Evolutionary conservation across 2,329 filamentous ascomycete genomes (phyloP).

Genomic region (Pyrenophora graminea): DNA sequence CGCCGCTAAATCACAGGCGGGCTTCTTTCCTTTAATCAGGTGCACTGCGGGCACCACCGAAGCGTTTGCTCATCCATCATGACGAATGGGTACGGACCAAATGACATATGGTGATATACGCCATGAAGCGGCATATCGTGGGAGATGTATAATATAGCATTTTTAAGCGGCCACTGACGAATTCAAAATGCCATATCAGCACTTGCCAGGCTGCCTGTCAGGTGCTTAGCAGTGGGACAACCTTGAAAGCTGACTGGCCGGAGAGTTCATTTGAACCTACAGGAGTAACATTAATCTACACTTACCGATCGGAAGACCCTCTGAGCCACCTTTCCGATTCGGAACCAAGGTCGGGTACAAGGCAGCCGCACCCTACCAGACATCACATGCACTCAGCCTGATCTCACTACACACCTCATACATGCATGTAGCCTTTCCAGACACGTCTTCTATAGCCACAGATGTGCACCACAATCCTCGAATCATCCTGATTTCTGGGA

Average conservation of each 20-base stretch:
- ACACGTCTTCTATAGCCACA: not conserved
- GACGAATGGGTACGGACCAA: too few species aligned
- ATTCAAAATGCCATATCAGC: too few species aligned
- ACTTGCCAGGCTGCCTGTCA: not conserved
- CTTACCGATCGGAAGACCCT: not conserved
- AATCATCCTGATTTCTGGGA: not conserved
- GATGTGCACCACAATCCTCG: not conserved
- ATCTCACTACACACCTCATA: not conserved
- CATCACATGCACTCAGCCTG: constrained; percentile 2
- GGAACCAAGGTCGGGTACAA: not conserved
- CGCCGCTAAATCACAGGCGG: too few species aligned
- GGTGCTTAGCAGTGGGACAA: not conserved
- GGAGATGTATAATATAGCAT: not conserved
- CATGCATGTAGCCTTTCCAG: not conserved
- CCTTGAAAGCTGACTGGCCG: not conserved
- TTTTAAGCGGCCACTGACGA: not conserved
- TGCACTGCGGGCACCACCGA: too few species aligned
- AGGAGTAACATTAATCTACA: not conserved
- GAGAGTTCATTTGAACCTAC: not conserved
- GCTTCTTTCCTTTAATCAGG: too few species aligned
- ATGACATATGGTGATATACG: too few species aligned
- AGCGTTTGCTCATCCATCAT: too few species aligned
- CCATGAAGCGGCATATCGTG: too few species aligned
- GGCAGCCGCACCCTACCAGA: constrained; percentile 2
- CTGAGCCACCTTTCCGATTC: not conserved